Percentiles rank a stretch among this genome's conserved stretches.
Evolutionary conservation across 441 rosid genomes (phyloP).

Genomic region (Erodium texanum): DNA sequence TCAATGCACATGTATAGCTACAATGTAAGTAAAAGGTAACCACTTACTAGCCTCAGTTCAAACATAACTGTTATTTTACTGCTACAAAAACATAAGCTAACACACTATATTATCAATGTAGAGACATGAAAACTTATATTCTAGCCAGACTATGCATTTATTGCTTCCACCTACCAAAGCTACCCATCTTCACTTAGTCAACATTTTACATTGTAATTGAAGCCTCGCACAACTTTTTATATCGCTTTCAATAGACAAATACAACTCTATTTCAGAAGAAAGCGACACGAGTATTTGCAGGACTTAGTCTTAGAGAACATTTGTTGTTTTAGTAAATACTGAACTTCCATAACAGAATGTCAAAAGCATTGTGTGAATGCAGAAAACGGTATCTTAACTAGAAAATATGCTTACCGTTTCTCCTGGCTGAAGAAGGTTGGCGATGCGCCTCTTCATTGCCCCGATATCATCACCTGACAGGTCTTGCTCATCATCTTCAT

Average conservation of each 20-base stretch:
- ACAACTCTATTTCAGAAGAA: too few species aligned
- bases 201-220: not conserved
- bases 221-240: not conserved
- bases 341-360: not conserved
- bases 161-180: not conserved
- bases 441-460: slow-evolving; percentile 68
- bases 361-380: not conserved
- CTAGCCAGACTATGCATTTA: not conserved
- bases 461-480: slow-evolving; percentile 69
- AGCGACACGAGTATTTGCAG: not conserved
- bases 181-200: not conserved
- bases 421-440: slow-evolving; percentile 70
- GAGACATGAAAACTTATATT: not conserved
- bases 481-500: slow-evolving; percentile 33
- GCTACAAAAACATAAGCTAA: not conserved
- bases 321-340: not conserved
- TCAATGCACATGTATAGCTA: not conserved
- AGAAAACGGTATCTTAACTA: not conserved
- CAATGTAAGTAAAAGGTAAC: not conserved
- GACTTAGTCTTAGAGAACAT: not conserved
- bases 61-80: too few species aligned
- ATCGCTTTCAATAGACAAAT: not conserved
- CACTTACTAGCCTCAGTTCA: not conserved
- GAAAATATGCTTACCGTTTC: slow-evolving; percentile 53
- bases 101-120: not conserved